Evolutionary conservation across 768 basidiomycete species (phyloP), one percentile per base, ranked within the genome.

Genomic region (Trametes punicea): DNA sequence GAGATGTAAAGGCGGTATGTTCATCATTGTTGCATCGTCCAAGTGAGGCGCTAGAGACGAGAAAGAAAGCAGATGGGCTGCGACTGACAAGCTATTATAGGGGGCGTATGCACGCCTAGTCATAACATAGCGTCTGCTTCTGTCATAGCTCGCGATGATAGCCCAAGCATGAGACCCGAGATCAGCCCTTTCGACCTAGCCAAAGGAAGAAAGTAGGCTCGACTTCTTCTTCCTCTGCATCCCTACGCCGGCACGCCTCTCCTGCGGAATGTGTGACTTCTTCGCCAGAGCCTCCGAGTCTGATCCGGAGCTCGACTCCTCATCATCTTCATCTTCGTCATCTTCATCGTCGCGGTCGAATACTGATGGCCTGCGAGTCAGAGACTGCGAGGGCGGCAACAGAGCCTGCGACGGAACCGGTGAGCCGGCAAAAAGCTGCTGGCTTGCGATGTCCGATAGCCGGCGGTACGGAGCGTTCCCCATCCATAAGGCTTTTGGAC

Each of bases 221-320:
- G 26, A 21, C 31, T 53, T 69, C 57, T 51, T 67, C 64, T 65
- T 74, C 57, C 59, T 68, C 40, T 60, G 60, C 41, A 62, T 68
- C 1, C 84, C 84, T 33, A 87, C 69, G 3, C 85, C 85, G 34
- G 87, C 87, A 55, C 75, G 72, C 52, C 82, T 75, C 10, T 73
- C 73, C 59, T 69, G 74, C 27, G 87, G 87, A 54, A 89, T 87
- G 67, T 88, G 87, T n/a, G 79, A 83, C 39, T 56, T 63, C 16
- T 70, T 69, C 27, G 62, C 78, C 0, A 75, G 74, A 1, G 64
- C 64, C 18, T 72, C 74, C 8, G 70, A 71, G 34, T 77, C 78
- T 4, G 80, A 77, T 6, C 76, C 71, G 6, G 68, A 70, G 7
- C 67, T 65, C 11, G 67, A 67, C 25, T 67, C 77, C 16, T 74